A percentile compares a stretch with the other conserved stretches of the same genome.
These are phyloP conservation scores for Ceratobasidium sp. DNA, from an alignment of 1,284 basidiomycete species.

Conservation along the genomic window DNA sequence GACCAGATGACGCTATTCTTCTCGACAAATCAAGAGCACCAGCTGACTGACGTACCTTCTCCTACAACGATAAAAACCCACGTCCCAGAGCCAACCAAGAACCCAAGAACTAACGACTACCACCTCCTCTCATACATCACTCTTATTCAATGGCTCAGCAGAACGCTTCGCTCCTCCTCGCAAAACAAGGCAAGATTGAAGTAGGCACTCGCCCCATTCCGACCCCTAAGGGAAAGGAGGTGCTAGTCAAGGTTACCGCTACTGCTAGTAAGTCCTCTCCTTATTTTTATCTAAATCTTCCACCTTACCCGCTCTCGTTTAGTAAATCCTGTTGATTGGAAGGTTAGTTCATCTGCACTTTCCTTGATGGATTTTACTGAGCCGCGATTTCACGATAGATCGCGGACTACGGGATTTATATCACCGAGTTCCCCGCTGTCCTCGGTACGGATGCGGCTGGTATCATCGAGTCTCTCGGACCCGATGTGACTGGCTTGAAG, in stretches of 20 bases:
- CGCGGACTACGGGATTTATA: conserved; percentile 27
- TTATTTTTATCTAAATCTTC: neutral
- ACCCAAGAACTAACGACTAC: too few relatives aligned
- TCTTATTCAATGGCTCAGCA: conserved; percentile 41
- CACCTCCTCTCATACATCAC: too few relatives aligned
- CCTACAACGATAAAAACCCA: too few relatives aligned
- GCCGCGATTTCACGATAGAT: conserved; percentile 33
- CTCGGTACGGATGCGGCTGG: conserved; percentile 42
- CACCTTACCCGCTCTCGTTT: neutral
- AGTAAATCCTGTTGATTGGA: conserved; percentile 45
- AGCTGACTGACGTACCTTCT: too few relatives aligned
- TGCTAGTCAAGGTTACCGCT: conserved; percentile 18
- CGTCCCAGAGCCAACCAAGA: too few relatives aligned
- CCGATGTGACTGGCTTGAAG: conserved; percentile 26
- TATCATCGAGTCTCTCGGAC: conserved; percentile 20
- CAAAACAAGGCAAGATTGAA: conserved; percentile 19
- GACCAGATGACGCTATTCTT: too few relatives aligned
- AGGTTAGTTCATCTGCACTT: neutral
- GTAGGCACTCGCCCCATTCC: conserved; percentile 13
- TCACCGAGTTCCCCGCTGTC: conserved; percentile 22
- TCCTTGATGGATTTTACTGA: conserved; percentile 40
- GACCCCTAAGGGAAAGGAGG: conserved; percentile 3
- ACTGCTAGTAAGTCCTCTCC: neutral
- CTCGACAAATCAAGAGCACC: too few relatives aligned
- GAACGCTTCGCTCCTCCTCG: conserved; percentile 34